Evolutionary conservation across 2,329 filamentous ascomycete genomes (phyloP).

Genomic region (Aspergillus awamori): DNA sequence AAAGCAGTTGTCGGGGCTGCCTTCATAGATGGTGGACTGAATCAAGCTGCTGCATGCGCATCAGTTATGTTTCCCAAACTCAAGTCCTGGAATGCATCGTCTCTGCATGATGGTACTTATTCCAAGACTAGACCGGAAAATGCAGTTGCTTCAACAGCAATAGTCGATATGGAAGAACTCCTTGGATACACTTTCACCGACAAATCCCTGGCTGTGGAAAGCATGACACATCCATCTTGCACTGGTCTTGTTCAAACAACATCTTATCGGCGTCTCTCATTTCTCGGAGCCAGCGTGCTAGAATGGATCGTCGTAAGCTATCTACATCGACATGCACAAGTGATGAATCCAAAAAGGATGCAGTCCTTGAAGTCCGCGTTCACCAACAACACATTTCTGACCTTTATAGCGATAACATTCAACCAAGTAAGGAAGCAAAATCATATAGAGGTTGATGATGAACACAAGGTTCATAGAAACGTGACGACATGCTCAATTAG

Average conservation of each 20-base stretch:
- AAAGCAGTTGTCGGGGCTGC: conserved; percentile 8
- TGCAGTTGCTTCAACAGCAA: not conserved
- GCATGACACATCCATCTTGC: conserved; percentile 15
- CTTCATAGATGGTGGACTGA: conserved; percentile 1
- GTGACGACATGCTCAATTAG: not conserved
- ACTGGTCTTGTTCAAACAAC: not conserved
- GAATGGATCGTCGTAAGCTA: conserved; percentile 4
- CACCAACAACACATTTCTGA: conserved; percentile 6
- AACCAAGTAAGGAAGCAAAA: not conserved
- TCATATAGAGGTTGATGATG: not conserved
- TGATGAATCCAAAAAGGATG: not conserved
- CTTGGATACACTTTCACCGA: conserved; percentile 13
- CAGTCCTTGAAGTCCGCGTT: conserved; percentile 2
- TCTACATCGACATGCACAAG: not conserved
- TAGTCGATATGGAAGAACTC: conserved; percentile 1
- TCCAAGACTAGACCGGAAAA: not conserved
- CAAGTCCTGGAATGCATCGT: conserved; percentile 8
- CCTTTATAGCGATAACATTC: not conserved
- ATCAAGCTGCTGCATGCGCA: conserved; percentile 3
- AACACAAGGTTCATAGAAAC: not conserved
- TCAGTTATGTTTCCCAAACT: conserved; percentile 7
- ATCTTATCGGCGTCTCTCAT: conserved; percentile 4
- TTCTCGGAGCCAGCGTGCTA: conserved; percentile 8
- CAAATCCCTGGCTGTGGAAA: conserved; percentile 11
- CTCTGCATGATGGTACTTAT: conserved; percentile 8